Evolutionary conservation across 257 asterid genomes (phyloP), one percentile per base, ranked within the genome.

Genomic region (Primulina tabacum): DNA sequence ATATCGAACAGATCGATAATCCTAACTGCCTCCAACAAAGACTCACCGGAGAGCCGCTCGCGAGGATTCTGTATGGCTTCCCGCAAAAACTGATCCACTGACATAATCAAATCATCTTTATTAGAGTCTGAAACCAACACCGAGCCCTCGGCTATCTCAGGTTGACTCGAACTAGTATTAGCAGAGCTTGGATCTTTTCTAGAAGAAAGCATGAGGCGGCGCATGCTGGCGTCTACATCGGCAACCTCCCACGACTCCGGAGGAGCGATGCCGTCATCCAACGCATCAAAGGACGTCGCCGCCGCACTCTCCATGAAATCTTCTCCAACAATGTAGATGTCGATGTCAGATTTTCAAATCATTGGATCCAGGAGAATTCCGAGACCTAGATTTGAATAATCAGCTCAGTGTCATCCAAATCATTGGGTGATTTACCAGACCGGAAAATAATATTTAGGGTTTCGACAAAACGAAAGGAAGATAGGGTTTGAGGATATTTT

Each of bases 231-330:
- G 66, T 92, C 99, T 64, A 92, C 88, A 79, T 95, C 98, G 62
- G 96, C 99, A 28, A 85, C 94, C 90, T 95, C 99, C 99, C 98
- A 95, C 52, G 99, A 95, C 85, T 95, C 99, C 70, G 98, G 97
- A 21, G 85, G 82, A 69, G 76, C 82, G 34, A 78, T 83, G 12
- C 80, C 79, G 62, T 91, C 98, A 40, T 93, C 96, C 73, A 71
- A 72, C 76, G 82, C 58, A 79, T 82, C 92, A 81, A 79, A 76
- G 62, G 85, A 68, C 68, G 80, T 78, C 78, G 88, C 43, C 62
- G 78, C 82, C 79, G 93, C 84, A 81, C 87, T 88, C 70, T 86
- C 99, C 99, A 89, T 93, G 29, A 34, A 52, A 35, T 74, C 71
- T 68, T 80, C 82, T 65, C 33, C 68, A 71, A 66, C 59, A 28